These are phyloP conservation scores for Globisporangium nagaii DNA, from an alignment of 352 stramenopile genomes.

Conservation along the genomic window DNA sequence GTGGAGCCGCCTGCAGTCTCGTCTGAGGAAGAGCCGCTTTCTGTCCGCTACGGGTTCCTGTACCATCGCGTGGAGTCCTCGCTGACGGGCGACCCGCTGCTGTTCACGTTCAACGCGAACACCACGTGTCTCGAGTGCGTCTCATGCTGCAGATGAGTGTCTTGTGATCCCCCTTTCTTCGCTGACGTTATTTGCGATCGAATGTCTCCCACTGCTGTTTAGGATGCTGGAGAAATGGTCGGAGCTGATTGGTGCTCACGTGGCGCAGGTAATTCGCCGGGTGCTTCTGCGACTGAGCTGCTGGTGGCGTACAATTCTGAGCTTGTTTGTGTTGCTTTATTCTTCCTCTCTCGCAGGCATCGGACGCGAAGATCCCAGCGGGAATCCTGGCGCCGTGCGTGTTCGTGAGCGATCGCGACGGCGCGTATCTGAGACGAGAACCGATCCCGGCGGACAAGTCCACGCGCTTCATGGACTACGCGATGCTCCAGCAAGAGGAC, in stretches of 20 bases:
- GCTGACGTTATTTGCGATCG: too few relatives aligned
- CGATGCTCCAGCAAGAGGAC: conserved; percentile 32
- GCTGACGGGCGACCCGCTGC: conserved; percentile 54
- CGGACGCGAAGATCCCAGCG: conserved; percentile 25
- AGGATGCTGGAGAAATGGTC: conserved; percentile 59
- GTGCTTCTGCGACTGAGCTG: background rate
- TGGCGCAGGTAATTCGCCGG: conserved; percentile 19
- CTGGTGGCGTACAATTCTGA: too few relatives aligned
- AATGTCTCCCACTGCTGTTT: too few relatives aligned
- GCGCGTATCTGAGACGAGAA: conserved; percentile 41
- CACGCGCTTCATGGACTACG: conserved; percentile 50
- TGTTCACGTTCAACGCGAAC: conserved; percentile 58
- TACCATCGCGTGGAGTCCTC: conserved; percentile 56
- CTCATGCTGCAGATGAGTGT: background rate
- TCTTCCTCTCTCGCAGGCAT: conserved; percentile 3
- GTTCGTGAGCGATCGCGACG: conserved; percentile 55
- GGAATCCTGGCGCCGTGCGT: conserved; percentile 43
- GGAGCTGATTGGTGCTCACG: conserved; percentile 31
- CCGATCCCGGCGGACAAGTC: conserved; percentile 31
- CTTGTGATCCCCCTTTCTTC: too few relatives aligned
- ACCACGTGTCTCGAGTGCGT: conserved; percentile 56
- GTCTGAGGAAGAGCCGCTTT: conserved; percentile 11
- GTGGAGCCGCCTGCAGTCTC: conserved; percentile 25
- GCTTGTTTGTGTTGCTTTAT: too few relatives aligned
- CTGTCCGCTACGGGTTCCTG: conserved; percentile 55